These are phyloP conservation scores for Coccomyxa sp. DNA, from an alignment of 139 green algal genomes.

Conservation along the genomic window DNA sequence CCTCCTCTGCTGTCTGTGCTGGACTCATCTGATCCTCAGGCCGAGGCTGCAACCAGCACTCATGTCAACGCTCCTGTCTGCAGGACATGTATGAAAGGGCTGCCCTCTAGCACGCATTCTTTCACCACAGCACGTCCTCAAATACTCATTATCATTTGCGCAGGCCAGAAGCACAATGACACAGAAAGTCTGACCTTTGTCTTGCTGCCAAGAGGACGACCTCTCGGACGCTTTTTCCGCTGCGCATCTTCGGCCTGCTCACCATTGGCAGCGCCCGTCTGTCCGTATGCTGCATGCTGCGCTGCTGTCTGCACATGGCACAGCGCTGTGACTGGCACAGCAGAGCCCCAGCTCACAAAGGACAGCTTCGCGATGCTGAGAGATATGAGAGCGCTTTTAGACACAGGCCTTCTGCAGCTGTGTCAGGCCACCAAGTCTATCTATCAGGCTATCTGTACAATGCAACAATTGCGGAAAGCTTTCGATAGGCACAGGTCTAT, in stretches of 20 bases:
- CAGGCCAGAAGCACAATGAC: background rate
- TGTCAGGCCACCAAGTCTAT: too few relatives aligned
- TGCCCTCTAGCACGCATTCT: background rate
- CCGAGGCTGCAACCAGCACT: background rate
- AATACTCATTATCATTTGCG: background rate
- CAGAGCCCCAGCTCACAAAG: too few relatives aligned
- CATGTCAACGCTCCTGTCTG: too few relatives aligned
- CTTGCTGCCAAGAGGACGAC: constrained; percentile 37
- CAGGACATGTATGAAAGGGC: too few relatives aligned
- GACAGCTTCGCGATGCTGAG: too few relatives aligned
- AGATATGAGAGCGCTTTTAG: too few relatives aligned
- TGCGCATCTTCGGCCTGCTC: background rate
- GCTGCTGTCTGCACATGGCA: constrained; percentile 15
- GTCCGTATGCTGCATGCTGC: too few relatives aligned
- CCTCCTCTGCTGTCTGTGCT: constrained; percentile 36
- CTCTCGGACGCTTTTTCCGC: constrained; percentile 29
- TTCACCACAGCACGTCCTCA: background rate
- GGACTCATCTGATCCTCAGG: constrained; percentile 21
- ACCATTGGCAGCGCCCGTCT: background rate
- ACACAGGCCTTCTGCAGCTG: too few relatives aligned
- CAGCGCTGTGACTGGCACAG: background rate
- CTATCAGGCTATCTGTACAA: too few relatives aligned
- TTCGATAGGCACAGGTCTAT: too few relatives aligned
- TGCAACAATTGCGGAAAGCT: too few relatives aligned
- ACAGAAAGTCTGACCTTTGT: constrained; percentile 18